These are phyloP conservation scores for Nothophaeocryptopus gaeumannii DNA, from an alignment of 2,329 filamentous ascomycete genomes.

Conservation along the genomic window DNA sequence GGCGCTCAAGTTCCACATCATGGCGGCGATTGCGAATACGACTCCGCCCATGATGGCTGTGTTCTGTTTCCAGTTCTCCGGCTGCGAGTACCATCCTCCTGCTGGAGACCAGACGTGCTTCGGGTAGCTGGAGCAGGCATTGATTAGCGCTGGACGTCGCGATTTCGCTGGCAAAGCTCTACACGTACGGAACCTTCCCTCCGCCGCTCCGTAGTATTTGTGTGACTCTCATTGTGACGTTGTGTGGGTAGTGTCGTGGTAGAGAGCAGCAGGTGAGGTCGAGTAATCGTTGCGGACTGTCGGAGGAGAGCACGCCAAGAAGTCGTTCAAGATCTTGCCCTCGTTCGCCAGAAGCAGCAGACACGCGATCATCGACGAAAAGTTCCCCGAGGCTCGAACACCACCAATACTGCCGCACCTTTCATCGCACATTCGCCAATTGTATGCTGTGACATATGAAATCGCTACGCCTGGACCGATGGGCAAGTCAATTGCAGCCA, in stretches of 20 bases:
- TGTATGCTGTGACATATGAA: slow-evolving; percentile 34
- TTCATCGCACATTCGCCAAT: not conserved
- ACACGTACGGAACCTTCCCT: slow-evolving; percentile 68
- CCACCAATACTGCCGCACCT: not conserved
- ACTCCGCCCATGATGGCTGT: slow-evolving; percentile 72
- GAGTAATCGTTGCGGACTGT: slow-evolving; percentile 7
- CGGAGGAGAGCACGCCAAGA: slow-evolving; percentile 6
- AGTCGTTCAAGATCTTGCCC: not conserved
- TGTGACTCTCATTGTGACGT: slow-evolving; percentile 31
- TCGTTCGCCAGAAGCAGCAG: slow-evolving; percentile 2
- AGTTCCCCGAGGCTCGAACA: slow-evolving; percentile 3
- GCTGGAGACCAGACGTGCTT: slow-evolving; percentile 94
- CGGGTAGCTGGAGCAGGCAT: slow-evolving; percentile 27
- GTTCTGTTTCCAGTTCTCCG: slow-evolving; percentile 91
- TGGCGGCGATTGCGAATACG: slow-evolving; percentile 64
- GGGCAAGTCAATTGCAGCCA: slow-evolving; percentile 59
- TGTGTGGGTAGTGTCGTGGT: slow-evolving; percentile 7
- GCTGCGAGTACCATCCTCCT: slow-evolving; percentile 96
- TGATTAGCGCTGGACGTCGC: no score
- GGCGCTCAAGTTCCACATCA: slow-evolving; percentile 68
- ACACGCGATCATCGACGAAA: not conserved
- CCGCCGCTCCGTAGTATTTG: slow-evolving; percentile 63
- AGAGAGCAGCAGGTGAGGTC: slow-evolving; percentile 21
- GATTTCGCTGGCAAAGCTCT: not conserved
- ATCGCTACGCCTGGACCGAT: slow-evolving; percentile 56